These are phyloP conservation scores for Trichoderma koningiopsis DNA, from an alignment of 2,329 filamentous ascomycete species.

Conservation along the genomic window DNA sequence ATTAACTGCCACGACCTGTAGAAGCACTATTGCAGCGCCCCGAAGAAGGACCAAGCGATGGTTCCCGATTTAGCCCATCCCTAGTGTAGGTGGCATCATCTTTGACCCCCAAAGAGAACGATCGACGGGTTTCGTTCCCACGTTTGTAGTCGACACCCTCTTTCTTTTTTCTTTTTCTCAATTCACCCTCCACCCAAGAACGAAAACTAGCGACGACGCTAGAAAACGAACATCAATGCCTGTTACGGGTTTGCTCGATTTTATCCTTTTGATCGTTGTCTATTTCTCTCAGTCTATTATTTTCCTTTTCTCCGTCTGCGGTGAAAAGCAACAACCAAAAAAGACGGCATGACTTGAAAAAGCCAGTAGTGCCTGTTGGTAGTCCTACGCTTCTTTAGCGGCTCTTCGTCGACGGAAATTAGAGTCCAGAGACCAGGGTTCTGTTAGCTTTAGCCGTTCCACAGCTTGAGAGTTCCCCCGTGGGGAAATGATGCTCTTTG, in stretches of 20 bases:
- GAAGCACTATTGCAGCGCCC: background rate
- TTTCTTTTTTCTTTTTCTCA: background rate
- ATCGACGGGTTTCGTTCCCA: background rate
- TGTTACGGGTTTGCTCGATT: background rate
- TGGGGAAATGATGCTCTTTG: conserved; percentile 9
- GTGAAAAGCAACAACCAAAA: background rate
- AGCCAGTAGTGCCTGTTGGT: background rate
- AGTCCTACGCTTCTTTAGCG: background rate
- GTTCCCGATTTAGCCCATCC: conserved; percentile 1
- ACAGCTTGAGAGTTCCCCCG: background rate
- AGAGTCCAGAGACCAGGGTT: background rate
- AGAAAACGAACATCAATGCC: background rate
- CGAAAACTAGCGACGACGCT: background rate
- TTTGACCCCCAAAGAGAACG: background rate
- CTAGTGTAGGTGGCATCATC: background rate
- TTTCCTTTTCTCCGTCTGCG: background rate
- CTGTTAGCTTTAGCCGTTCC: background rate
- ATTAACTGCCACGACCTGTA: background rate
- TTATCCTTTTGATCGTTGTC: background rate
- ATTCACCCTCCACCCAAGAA: background rate
- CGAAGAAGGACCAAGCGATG: background rate
- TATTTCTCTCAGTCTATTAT: background rate
- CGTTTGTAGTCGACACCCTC: background rate
- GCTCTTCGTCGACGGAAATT: background rate
- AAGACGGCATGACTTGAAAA: background rate